These are phyloP conservation scores for Clavispora fructus DNA, from an alignment of 805 yeast species.

Conservation along the genomic window DNA sequence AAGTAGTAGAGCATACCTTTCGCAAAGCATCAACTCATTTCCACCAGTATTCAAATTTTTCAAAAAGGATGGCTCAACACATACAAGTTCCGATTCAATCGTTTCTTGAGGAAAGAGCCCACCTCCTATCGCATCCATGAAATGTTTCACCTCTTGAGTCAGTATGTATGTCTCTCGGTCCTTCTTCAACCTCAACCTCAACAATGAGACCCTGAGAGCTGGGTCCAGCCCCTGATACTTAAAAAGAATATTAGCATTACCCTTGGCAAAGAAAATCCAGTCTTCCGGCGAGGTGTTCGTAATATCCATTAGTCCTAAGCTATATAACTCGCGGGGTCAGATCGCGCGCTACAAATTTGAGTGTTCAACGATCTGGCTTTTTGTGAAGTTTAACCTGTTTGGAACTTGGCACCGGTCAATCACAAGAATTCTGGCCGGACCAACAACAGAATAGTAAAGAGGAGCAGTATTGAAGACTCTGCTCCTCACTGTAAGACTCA, in stretches of 20 bases:
- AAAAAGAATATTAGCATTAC: conserved; percentile 47
- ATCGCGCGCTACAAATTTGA: background rate
- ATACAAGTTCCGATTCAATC: conserved; percentile 29
- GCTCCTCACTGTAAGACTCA: background rate
- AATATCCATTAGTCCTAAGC: conserved; percentile 25
- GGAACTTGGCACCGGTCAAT: conserved; percentile 1
- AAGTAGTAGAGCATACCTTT: conserved; percentile 39
- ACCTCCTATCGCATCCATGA: conserved; percentile 30
- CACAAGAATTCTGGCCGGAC: background rate
- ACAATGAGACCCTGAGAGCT: conserved; percentile 29
- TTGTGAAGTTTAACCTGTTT: background rate
- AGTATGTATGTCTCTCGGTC: conserved; percentile 30
- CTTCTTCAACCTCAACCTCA: conserved; percentile 34
- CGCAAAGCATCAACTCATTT: conserved; percentile 29
- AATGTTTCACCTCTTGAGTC: conserved; percentile 38
- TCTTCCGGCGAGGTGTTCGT: conserved; percentile 25
- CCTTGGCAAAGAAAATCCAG: conserved; percentile 44
- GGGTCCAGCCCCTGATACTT: conserved; percentile 32
- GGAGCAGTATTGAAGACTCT: background rate
- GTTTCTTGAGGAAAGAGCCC: conserved; percentile 25
- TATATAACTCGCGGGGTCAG: background rate
- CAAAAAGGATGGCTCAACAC: conserved; percentile 26
- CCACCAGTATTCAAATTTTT: conserved; percentile 22
- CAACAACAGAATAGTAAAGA: background rate
- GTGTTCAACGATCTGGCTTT: background rate